Base-by-base conservation (phyloP, 768 basidiomycete genomes). In the Polyporus arcularius region DNA sequence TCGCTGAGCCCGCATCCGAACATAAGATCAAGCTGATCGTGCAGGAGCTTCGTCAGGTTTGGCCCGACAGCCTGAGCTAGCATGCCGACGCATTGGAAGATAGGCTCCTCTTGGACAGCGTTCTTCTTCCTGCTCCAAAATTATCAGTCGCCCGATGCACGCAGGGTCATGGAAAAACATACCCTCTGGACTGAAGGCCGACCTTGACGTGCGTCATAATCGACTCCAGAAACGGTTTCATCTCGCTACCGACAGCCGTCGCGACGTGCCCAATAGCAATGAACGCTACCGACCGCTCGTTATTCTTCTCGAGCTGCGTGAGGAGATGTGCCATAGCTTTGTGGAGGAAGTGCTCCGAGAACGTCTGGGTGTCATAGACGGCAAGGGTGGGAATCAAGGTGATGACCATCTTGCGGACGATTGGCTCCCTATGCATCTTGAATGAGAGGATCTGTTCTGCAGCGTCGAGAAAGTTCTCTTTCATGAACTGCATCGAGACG, bases 11-110 rank as follows among this genome's bases (percentile, higher is more conserved):
- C 96, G 70, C 90, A 96, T 0, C 88, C 90, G 70, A 98, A 91
- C 92, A 99, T 98, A 43, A 97, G 79, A 72, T 98, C 96, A 35
- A 99, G 84, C 66, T 98, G 91, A 70, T 98, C 97, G 73, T 98
- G 97, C 58, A 99, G 81, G 48, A 96, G 81, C 70, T 96, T 95
- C 0, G 97, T 98, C 49, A 99, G 78, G 73, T 95, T 96, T 2
- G 95, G 95, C 0, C 97, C 97, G 35, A 99, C 95, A 9, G 97
- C 93, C 1, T 87, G 85, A 1, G 96, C 94, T 45, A 99, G 79
- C 94, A 98, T 96, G 40, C 94, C 94, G 60, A 99, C 85, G 74
- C 97, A 98, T 80, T 98, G 93, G 70, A 99, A 98, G 60, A 98
- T 94, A 0, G 96, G 90, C 65, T 94, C 94, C 73, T 98, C 96